Evolutionary conservation across 164 flowering plant species (phyloP).

Genomic region (Saururus chinensis): DNA sequence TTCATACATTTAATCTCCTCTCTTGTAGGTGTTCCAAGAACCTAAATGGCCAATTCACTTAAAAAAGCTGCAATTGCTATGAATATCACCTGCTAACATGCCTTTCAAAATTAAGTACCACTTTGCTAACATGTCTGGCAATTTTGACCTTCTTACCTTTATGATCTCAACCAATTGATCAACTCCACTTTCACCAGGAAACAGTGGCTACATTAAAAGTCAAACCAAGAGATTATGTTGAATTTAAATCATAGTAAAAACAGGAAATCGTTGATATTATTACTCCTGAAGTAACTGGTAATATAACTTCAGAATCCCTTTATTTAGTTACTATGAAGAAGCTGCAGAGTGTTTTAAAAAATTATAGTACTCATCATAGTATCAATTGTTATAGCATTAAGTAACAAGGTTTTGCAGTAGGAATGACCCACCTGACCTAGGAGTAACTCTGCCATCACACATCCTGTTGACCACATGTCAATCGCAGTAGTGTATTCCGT

Average conservation of each 20-base stretch:
- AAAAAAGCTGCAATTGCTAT: background rate
- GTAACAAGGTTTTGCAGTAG: background rate
- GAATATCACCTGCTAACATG: background rate
- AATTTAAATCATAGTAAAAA: background rate
- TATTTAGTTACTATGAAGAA: no score
- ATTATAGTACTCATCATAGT: no score
- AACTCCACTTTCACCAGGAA: slow-evolving; percentile 98
- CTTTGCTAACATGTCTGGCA: background rate
- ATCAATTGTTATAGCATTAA: background rate
- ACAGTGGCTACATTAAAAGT: slow-evolving; percentile 50
- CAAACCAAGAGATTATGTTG: no score
- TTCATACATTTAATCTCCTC: slow-evolving; percentile 99
- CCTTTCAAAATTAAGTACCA: background rate
- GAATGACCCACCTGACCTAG: slow-evolving; percentile 69
- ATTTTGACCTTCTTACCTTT: slow-evolving; percentile 37
- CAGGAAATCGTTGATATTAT: no score
- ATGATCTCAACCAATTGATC: slow-evolving; percentile 94
- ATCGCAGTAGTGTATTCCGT: slow-evolving; percentile 93
- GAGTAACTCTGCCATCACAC: slow-evolving; percentile 95
- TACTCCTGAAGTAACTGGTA: background rate
- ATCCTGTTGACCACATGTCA: slow-evolving; percentile 96
- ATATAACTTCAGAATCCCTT: background rate
- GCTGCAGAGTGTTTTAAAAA: no score
- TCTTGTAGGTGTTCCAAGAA: slow-evolving; percentile 95
- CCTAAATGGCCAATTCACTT: slow-evolving; percentile 26